phyloP scores from a whole-genome alignment of 2,329 filamentous ascomycete species.

The Cladorrhinum sp. region DNA sequence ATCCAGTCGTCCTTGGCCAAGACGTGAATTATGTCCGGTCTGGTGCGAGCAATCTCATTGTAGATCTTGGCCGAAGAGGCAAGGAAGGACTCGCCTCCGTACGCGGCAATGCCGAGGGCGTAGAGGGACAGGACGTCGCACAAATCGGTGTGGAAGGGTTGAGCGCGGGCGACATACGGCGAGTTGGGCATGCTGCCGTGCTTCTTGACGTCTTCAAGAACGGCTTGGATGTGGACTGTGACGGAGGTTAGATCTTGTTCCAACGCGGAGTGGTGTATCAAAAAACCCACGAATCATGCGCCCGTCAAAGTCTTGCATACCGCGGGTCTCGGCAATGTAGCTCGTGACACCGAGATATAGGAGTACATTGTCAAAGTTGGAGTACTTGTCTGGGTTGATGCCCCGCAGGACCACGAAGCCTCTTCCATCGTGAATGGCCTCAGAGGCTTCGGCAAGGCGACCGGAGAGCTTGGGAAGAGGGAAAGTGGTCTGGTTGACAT shows the following conservation, averaged over 20 bases:
- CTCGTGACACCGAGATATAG: slow-evolving; percentile 46
- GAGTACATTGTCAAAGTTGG: slow-evolving; percentile 41
- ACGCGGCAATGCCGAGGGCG: slow-evolving; percentile 20
- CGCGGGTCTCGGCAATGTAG: slow-evolving; percentile 42
- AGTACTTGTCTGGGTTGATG: slow-evolving; percentile 40
- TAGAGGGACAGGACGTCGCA: slow-evolving; percentile 35
- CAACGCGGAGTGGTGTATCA: not conserved
- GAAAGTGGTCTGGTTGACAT: slow-evolving; percentile 23
- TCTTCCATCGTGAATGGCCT: slow-evolving; percentile 24
- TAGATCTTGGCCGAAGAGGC: slow-evolving; percentile 26
- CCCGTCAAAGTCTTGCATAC: slow-evolving; percentile 32
- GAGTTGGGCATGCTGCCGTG: slow-evolving; percentile 25
- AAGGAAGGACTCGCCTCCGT: slow-evolving; percentile 23
- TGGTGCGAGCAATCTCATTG: slow-evolving; percentile 24
- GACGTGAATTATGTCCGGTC: slow-evolving; percentile 25
- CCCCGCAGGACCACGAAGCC: slow-evolving; percentile 46
- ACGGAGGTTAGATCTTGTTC: not conserved
- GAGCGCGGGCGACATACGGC: slow-evolving; percentile 24
- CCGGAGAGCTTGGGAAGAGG: slow-evolving; percentile 23
- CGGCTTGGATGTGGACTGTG: slow-evolving; percentile 26
- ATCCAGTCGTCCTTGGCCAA: slow-evolving; percentile 25
- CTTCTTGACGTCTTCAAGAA: slow-evolving; percentile 22
- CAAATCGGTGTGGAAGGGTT: slow-evolving; percentile 43
- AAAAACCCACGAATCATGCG: slow-evolving; percentile 25
- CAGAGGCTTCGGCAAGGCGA: slow-evolving; percentile 18